These are phyloP conservation scores for Phlebiopsis gigantea DNA, from an alignment of 768 basidiomycete genomes.

Conservation along the genomic window DNA sequence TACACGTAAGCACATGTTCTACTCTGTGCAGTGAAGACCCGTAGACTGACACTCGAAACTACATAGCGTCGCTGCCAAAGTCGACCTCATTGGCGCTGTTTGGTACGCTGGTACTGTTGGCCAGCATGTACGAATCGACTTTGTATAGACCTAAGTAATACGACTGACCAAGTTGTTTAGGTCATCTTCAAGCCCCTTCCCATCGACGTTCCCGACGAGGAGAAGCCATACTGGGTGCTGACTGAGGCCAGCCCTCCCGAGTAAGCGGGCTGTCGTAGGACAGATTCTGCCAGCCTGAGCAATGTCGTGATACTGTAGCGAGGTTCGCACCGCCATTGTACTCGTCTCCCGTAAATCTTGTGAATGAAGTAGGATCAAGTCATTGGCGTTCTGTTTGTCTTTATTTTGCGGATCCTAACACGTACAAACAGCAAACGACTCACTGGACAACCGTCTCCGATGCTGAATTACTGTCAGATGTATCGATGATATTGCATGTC, in stretches of 20 bases:
- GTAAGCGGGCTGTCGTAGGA: too few relatives aligned
- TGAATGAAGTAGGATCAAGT: background rate
- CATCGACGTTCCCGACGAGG: background rate
- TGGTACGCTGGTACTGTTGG: background rate
- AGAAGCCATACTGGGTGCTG: background rate
- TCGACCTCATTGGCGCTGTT: background rate
- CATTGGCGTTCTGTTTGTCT: too few relatives aligned
- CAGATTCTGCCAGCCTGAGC: background rate
- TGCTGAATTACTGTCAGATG: background rate
- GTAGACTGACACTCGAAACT: background rate
- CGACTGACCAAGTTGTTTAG: background rate
- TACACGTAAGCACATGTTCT: background rate
- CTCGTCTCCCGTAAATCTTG: background rate
- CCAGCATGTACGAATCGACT: background rate
- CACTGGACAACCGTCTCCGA: background rate
- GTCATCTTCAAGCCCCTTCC: background rate
- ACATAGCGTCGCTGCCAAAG: background rate
- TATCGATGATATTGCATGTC: background rate
- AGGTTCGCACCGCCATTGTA: background rate
- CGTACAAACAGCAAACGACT: background rate
- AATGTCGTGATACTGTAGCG: background rate
- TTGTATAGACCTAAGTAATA: background rate
- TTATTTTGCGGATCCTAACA: too few relatives aligned
- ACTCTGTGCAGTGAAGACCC: background rate
- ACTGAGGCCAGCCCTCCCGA: too few relatives aligned